A percentile compares a stretch with the other conserved stretches of the same genome.
Evolutionary conservation across 139 green algal species (phyloP).

Genomic region (Astrephomene gubernaculifera): DNA sequence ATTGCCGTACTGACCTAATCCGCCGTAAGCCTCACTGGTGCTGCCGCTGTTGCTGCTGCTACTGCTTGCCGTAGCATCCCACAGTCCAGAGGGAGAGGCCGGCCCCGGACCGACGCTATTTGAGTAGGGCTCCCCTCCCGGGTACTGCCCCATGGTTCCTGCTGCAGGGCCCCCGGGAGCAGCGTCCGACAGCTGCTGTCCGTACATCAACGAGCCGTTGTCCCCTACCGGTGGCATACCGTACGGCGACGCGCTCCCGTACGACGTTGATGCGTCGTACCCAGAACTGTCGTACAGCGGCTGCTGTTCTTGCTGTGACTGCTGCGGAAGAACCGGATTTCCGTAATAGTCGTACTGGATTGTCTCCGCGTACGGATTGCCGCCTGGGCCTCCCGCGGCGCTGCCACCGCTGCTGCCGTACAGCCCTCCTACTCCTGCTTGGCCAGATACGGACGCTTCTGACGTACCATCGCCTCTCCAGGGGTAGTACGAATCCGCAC

Average conservation of each 20-base stretch:
- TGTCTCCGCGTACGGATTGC: neutral
- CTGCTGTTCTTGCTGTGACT: too few species aligned
- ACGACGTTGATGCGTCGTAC: neutral
- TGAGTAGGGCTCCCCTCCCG: neutral
- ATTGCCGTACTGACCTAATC: too few species aligned
- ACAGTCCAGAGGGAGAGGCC: neutral
- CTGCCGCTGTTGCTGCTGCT: neutral
- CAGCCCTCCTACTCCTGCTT: too few species aligned
- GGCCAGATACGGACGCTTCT: too few species aligned
- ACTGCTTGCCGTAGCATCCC: neutral
- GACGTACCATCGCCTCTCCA: too few species aligned
- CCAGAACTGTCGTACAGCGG: neutral
- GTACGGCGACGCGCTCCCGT: neutral
- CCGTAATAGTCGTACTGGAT: conserved; percentile 53
- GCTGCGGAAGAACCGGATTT: conserved; percentile 48
- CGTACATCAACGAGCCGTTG: conserved; percentile 7
- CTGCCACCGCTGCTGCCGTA: too few species aligned
- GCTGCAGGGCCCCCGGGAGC: neutral
- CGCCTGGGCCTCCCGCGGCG: neutral
- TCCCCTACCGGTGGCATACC: neutral
- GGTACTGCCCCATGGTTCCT: neutral
- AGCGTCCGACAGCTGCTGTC: neutral
- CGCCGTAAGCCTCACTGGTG: neutral
- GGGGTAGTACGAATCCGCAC: conserved; percentile 27
- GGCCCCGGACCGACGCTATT: neutral